Base-by-base conservation (phyloP, 768 basidiomycete species). In the Russula sp. region DNA sequence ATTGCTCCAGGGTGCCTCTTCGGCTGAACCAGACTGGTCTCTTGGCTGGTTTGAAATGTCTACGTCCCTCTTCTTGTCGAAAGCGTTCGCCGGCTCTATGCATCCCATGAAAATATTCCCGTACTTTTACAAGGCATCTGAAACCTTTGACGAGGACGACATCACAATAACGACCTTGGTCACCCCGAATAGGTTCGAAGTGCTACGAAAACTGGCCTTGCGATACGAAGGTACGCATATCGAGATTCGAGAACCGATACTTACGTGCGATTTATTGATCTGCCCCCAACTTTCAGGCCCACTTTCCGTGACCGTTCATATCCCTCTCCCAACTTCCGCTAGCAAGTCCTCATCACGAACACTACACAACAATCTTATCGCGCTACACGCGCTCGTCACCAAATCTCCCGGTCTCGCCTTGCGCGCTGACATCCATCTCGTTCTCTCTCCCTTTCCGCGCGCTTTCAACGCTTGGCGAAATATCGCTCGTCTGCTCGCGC, bases 391-490 rank as follows among this genome's bases (percentile, higher is more conserved):
- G 7, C 77, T 94, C 49, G 89, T 93, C 75, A 78, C 79, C 5
- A 84, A 87, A 9, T 85, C 85, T 3, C 83, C 83, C 1, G 79
- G 76, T 60, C 88, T 94, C 82, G 76, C 82, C 51, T 76, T 74
- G 30, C 85, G 82, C 69, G 90, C 94, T n/a, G 93, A 94, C 72
- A 84, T 94, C 14, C 93, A 95, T n/a, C n/a, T 71, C 84, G 87
- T 94, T 34, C 79, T 94, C 67, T 90, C 92, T 69, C 81, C 84
- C 3, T 89, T 88, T 67, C 63, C 72, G 13, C 64, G 69, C 44
- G 75, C 75, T 53, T 88, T 95, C 79, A 95, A 95, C 74, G 85
- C 89, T 26, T 94, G 92, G 90, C 82, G 93, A 38, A 94, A 94
- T 73, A 83, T 86, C 49, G 93, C 92, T 3, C 84, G 93, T 48